Conservation (phyloP, 306 rosid species). For the Glycine soja region DNA sequence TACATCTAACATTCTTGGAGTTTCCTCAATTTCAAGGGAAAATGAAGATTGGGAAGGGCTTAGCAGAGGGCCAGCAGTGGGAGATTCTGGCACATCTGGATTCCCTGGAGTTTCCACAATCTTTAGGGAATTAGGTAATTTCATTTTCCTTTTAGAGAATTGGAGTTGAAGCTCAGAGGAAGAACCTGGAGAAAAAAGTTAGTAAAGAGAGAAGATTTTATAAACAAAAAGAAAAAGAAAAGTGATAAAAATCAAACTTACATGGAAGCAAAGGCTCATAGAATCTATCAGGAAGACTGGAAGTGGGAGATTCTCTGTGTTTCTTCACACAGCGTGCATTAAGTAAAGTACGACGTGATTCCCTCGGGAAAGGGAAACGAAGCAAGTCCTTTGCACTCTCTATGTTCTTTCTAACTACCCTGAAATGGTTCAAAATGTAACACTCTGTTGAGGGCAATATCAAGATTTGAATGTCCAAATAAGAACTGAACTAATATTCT, state of each 20-base stretch:
- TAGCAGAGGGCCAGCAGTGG: slow-evolving; percentile 39
- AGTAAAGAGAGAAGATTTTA: slow-evolving; percentile 39
- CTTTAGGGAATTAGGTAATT: slow-evolving; percentile 42
- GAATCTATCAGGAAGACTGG: slow-evolving; percentile 57
- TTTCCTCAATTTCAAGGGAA: slow-evolving; percentile 40
- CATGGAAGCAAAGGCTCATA: slow-evolving; percentile 67
- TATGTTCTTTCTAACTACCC: slow-evolving; percentile 62
- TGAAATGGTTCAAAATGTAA: slow-evolving; percentile 53
- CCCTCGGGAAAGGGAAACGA: slow-evolving; percentile 62
- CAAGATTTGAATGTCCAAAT: slow-evolving; percentile 35
- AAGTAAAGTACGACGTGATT: slow-evolving; percentile 47
- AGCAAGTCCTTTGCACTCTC: slow-evolving; percentile 63
- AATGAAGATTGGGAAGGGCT: slow-evolving; percentile 55
- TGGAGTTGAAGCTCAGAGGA: slow-evolving; percentile 57
- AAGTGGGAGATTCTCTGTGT: slow-evolving; percentile 44
- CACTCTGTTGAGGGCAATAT: slow-evolving; percentile 12
- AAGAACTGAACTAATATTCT: neutral
- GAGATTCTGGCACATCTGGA: slow-evolving; percentile 49
- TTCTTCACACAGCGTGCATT: slow-evolving; percentile 34
- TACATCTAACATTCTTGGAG: slow-evolving; percentile 39
- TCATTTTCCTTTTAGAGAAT: slow-evolving; percentile 52
- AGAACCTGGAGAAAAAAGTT: slow-evolving; percentile 58
- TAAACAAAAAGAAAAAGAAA: neutral
- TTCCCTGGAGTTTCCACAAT: slow-evolving; percentile 45
- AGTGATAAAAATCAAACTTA: slow-evolving; percentile 55